Base-by-base conservation (phyloP, 2,329 filamentous ascomycete species). In the Cadophora malorum region DNA sequence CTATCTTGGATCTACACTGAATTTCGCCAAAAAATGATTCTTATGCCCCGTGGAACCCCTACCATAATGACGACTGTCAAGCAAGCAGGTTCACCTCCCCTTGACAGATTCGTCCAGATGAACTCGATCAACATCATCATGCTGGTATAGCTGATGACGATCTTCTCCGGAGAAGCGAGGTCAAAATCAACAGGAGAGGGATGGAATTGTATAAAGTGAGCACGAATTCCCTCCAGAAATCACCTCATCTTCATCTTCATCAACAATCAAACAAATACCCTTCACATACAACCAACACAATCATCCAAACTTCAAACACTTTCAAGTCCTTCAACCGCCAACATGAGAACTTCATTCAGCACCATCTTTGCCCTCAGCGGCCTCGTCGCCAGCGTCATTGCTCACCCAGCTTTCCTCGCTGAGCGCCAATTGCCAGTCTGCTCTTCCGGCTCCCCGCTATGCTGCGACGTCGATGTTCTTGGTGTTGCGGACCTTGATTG, bases 381-480 rank as follows among this genome's bases (percentile, higher is more conserved):
- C 65, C 55, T 81, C 52, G 38, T 75, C 64, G 66, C 75, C 66
- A 66, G 71, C 68, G 68, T 72, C 63, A 65, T 75, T 61, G 69
- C 73, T 58, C 65, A 73, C 52, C 75, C 77, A 55, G 71, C 76
- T 73, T 71, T 78, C 38, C 75, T 75, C n/a, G 76, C 78, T 47
- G 77, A 79, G 67, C 79, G 80, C 59, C 79, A 80, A 74, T 70
- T 75, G 65, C 62, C 73, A 9, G 77, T 83, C 52, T 84, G 83
- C 74, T 77, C 77, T 35, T 83, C 83, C 72, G 76, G 74, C 71
- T 80, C 73, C 38, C 74, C 84, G 3, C 82, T 85, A 71, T 90
- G 88, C 82, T 90, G 88, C 76, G 84, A 87, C 16, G 88, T 86
- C 28, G 85, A 90, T 71, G 82, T 90, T 41, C 83, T 90, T 49